phyloP scores from a whole-genome alignment of 352 stramenopile genomes.

The Phytophthora hybrid region DNA sequence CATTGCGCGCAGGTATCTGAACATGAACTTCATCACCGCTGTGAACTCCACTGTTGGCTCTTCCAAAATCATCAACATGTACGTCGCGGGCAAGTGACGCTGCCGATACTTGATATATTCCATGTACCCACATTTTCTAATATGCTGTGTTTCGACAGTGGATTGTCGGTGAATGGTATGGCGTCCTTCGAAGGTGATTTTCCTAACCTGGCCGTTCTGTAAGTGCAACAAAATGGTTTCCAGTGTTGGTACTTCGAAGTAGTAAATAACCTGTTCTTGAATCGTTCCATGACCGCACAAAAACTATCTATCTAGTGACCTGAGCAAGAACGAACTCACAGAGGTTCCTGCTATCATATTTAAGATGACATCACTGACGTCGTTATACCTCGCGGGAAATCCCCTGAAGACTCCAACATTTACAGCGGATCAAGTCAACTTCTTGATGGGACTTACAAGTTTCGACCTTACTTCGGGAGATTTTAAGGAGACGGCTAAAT shows the following conservation, averaged over 20 bases:
- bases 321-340: constrained; percentile 39
- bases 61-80: constrained; percentile 27
- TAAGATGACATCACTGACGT: constrained; percentile 29
- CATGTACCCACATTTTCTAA: no score
- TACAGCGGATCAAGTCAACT: constrained; percentile 32
- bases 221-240: constrained; percentile 1
- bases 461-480: constrained; percentile 32
- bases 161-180: constrained; percentile 23
- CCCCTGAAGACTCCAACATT: constrained; percentile 29
- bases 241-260: neutral
- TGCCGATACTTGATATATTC: no score
- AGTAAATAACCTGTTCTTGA: neutral
- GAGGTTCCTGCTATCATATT: constrained; percentile 39
- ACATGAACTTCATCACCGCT: constrained; percentile 31
- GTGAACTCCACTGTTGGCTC: constrained; percentile 27
- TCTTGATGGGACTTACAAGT: constrained; percentile 22
- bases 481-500: constrained; percentile 26
- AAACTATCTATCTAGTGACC: constrained; percentile 13
- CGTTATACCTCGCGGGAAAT: constrained; percentile 32
- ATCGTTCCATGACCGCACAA: neutral
- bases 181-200: constrained; percentile 29
- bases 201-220: constrained; percentile 35
- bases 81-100: neutral
- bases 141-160: constrained; percentile 1
- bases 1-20: constrained; percentile 20